Percentiles rank a stretch among this genome's conserved stretches.
Evolutionary conservation across 139 green algal genomes (phyloP).

Genomic region (Coccomyxa sp.): DNA sequence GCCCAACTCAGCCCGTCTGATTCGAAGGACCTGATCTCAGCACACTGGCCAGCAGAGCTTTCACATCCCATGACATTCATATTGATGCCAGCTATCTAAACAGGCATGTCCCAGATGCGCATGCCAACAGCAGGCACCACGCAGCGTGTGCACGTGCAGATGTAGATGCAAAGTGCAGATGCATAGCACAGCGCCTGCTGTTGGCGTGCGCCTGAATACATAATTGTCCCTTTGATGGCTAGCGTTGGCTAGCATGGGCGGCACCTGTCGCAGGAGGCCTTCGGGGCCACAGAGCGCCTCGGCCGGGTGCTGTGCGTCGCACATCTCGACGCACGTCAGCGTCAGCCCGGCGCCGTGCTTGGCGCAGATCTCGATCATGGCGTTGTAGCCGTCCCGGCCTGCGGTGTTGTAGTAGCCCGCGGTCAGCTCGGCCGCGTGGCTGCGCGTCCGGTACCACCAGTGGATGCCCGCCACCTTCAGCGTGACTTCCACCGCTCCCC

Average conservation of each 20-base stretch:
- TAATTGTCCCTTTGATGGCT: too few species aligned
- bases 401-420: slow-evolving; percentile 95
- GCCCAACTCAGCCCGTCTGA: too few species aligned
- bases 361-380: slow-evolving; percentile 64
- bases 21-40: too few species aligned
- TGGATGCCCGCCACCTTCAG: slow-evolving; percentile 67
- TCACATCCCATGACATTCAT: too few species aligned
- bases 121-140: too few species aligned
- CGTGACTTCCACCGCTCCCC: slow-evolving; percentile 15
- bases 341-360: slow-evolving; percentile 74
- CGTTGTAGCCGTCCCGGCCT: slow-evolving; percentile 73
- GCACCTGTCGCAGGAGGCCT: slow-evolving; percentile 67
- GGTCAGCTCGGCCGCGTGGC: slow-evolving; percentile 91
- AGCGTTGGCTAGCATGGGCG: not conserved
- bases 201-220: too few species aligned
- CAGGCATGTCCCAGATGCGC: too few species aligned
- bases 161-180: too few species aligned
- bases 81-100: too few species aligned
- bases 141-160: too few species aligned
- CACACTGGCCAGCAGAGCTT: too few species aligned
- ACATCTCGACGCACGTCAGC: slow-evolving; percentile 98
- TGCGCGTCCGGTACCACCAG: slow-evolving; percentile 88
- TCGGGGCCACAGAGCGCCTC: slow-evolving; percentile 84
- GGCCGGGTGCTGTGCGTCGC: slow-evolving; percentile 87
- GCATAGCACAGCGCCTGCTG: too few species aligned